Base-by-base conservation (phyloP, 768 basidiomycete genomes). In the Serpula lacrymans region DNA sequence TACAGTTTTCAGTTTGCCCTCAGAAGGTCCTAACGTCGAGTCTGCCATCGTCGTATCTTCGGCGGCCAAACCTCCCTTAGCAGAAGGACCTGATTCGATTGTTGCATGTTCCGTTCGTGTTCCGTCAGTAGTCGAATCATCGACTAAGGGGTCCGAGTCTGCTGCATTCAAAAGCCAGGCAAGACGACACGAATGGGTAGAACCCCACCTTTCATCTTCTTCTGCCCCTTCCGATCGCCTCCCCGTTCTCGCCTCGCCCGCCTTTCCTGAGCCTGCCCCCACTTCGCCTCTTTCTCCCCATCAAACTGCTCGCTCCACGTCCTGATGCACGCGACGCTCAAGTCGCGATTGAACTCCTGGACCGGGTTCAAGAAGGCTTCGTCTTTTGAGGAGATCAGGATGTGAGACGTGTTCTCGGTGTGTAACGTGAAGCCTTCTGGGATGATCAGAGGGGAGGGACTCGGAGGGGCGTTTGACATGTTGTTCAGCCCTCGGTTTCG, bases 331-430 rank as follows among this genome's bases (percentile, higher is more conserved):
- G 92, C 90, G 30, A 97, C 82, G 48, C 88, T 92, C 33, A 90
- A 62, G 64, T 99, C 96, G 27, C 96, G 76, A 65, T 99, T 99
- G 72, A 96, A 99, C 62, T 99, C 91, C 58, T 99, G 96, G 10
- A 97, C 85, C 5, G 96, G 95, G 58, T 99, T 99, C 45, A 98
- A 66, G 62, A 99, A 99, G 2, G 94, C 90, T 42, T 88, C 85
- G 47, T 90, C 87, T 39, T 66, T 65, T 33, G 64, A 63, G 6
- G 76, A 71, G 17, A 93, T 70, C 41, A 96, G 74, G 55, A 97
- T 87, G 54, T 78, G 80, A 0, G 88, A 78, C 3, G 76, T 81
- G 60, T 88, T 90, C 65, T 92, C 88, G 7, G 80, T 82, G 64
- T 91, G 84, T 44, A 92, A 68, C 9, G 74, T 77, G 62, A 80